These are phyloP conservation scores for Pseudogymnoascus pannorum DNA, from an alignment of 2,329 filamentous ascomycete genomes.

Conservation along the genomic window DNA sequence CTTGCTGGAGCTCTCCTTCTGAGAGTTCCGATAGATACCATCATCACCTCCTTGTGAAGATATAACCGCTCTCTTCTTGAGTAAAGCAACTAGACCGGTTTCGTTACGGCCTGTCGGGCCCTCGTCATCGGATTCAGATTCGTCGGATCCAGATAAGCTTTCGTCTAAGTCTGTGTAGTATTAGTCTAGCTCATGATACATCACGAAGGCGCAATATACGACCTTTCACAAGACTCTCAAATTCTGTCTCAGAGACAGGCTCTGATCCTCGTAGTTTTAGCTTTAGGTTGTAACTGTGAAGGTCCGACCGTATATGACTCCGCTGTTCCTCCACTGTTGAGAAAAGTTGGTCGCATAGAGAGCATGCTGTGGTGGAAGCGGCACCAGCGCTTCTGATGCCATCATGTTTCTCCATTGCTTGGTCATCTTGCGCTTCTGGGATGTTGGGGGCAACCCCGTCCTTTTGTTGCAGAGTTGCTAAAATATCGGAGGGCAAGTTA, in stretches of 20 bases:
- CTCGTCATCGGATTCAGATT: conserved; percentile 64
- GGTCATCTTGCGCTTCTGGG: background rate
- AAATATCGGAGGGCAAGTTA: conserved; percentile 30
- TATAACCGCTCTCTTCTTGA: conserved; percentile 77
- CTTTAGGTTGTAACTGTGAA: conserved; percentile 92
- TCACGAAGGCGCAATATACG: conserved; percentile 12
- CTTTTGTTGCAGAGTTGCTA: conserved; percentile 29
- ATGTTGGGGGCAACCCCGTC: conserved; percentile 13
- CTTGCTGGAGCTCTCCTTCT: conserved; percentile 52
- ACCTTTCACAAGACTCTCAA: conserved; percentile 70
- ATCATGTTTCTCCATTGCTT: background rate
- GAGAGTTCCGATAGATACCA: conserved; percentile 39
- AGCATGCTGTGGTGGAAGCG: conserved; percentile 66
- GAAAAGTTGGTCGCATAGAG: conserved; percentile 70
- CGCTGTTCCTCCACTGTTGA: conserved; percentile 70
- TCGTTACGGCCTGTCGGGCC: conserved; percentile 49
- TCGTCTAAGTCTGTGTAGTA: conserved; percentile 62
- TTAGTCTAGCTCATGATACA: background rate
- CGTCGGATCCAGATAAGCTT: conserved; percentile 77
- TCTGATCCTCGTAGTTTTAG: conserved; percentile 71
- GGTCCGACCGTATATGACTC: conserved; percentile 78
- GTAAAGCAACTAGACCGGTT: conserved; percentile 63
- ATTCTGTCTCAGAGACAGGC: conserved; percentile 71
- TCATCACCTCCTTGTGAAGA: conserved; percentile 44
- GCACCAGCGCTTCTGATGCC: background rate